Percentiles rank a stretch among this genome's conserved stretches.
Conservation (phyloP, 345 rosid species). For the Ailanthus altissimus region DNA sequence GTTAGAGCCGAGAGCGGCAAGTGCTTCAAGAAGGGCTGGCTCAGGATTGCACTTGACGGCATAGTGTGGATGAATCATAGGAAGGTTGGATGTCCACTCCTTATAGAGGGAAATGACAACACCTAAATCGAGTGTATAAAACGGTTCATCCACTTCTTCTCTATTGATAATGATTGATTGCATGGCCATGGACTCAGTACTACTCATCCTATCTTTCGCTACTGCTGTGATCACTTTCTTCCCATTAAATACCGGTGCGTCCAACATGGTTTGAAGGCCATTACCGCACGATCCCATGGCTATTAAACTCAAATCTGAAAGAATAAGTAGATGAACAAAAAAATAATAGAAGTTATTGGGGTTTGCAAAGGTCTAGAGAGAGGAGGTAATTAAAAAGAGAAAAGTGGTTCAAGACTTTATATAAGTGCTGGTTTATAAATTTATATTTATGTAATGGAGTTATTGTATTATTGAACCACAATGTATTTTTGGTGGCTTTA, state of each 20-base stretch:
- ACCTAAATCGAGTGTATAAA: constrained; percentile 28
- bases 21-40: constrained; percentile 21
- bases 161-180: constrained; percentile 11
- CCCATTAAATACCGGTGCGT: constrained; percentile 19
- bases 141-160: constrained; percentile 4
- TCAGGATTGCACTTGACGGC: too few relatives aligned
- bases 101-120: constrained; percentile 5
- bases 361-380: too few relatives aligned
- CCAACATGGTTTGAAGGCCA: not conserved
- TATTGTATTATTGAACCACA: too few relatives aligned
- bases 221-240: constrained; percentile 17
- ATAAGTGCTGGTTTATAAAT: too few relatives aligned
- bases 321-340: too few relatives aligned
- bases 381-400: too few relatives aligned
- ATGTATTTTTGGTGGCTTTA: too few relatives aligned
- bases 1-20: constrained; percentile 29
- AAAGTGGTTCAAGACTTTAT: too few relatives aligned
- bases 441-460: too few relatives aligned
- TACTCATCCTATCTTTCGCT: constrained; percentile 22
- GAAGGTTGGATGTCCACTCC: constrained; percentile 20
- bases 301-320: too few relatives aligned
- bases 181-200: constrained; percentile 24
- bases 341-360: too few relatives aligned
- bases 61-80: constrained; percentile 27
- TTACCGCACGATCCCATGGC: constrained; percentile 16